Conservation (phyloP, 805 yeast species). For the Kurtzmaniella cleridarum region DNA sequence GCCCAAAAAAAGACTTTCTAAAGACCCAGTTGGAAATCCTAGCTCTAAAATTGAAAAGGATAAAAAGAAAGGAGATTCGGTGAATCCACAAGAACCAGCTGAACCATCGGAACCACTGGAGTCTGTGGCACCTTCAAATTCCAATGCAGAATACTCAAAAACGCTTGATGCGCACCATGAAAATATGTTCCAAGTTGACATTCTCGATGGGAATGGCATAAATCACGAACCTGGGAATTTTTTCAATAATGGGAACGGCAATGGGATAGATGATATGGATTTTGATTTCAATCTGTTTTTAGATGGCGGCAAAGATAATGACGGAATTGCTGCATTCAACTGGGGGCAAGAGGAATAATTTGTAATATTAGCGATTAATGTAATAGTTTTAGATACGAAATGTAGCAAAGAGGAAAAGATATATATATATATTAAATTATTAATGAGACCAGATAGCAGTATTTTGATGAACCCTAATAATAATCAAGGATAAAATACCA, state of each 20-base stretch:
- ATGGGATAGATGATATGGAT: conserved; percentile 38
- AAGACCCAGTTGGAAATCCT: background rate
- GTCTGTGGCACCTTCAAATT: too few species aligned
- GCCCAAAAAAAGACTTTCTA: background rate
- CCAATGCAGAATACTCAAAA: conserved; percentile 1
- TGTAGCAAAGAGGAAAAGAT: too few species aligned
- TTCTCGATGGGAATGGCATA: conserved; percentile 17
- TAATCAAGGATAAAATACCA: conserved; percentile 18
- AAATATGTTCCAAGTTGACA: conserved; percentile 31
- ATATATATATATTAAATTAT: too few species aligned
- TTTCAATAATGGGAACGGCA: conserved; percentile 12
- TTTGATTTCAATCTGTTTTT: conserved; percentile 40
- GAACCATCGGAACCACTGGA: too few species aligned
- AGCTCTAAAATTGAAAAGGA: background rate
- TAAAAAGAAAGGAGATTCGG: background rate
- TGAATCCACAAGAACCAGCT: too few species aligned
- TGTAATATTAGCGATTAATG: too few species aligned
- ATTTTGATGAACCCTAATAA: conserved; percentile 28
- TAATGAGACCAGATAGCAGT: conserved; percentile 16
- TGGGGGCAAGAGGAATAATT: conserved; percentile 32
- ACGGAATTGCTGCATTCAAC: conserved; percentile 30
- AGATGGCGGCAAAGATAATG: conserved; percentile 31
- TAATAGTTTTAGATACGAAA: too few species aligned
- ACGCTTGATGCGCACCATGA: conserved; percentile 12
- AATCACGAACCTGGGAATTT: conserved; percentile 18